These are phyloP conservation scores for Cerrena zonata DNA, from an alignment of 1,284 basidiomycete species.

Conservation along the genomic window DNA sequence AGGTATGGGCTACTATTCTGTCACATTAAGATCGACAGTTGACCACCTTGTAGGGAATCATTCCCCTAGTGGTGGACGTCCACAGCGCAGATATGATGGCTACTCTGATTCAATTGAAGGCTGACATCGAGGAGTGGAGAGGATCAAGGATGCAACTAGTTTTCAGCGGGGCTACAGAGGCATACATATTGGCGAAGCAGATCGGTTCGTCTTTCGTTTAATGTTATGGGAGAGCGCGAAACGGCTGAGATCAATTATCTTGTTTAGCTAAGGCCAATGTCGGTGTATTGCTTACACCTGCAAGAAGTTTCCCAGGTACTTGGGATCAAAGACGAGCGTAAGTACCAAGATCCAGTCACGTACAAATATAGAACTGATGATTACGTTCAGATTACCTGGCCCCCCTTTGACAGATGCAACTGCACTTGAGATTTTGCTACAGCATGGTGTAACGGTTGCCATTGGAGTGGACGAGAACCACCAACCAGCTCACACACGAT, in stretches of 20 bases:
- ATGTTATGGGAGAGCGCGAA: background rate
- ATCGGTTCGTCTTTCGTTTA: conserved; percentile 39
- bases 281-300: conserved; percentile 49
- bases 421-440: conserved; percentile 40
- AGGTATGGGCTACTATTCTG: conserved; percentile 37
- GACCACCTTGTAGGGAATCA: conserved; percentile 29
- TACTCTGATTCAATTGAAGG: conserved; percentile 67
- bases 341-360: conserved; percentile 17
- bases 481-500: conserved; percentile 45
- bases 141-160: conserved; percentile 59
- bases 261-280: conserved; percentile 39
- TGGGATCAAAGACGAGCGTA: conserved; percentile 50
- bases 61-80: conserved; percentile 64
- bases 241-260: conserved; percentile 33
- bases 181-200: conserved; percentile 70
- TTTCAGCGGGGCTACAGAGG: conserved; percentile 71
- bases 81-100: conserved; percentile 73
- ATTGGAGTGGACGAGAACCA: conserved; percentile 49
- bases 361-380: background rate
- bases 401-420: conserved; percentile 50
- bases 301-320: conserved; percentile 44
- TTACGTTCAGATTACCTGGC: conserved; percentile 39
- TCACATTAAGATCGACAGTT: conserved; percentile 33
- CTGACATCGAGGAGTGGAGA: conserved; percentile 58
- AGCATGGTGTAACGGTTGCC: conserved; percentile 48